Percentiles rank a stretch among this genome's conserved stretches.
These are phyloP conservation scores for Butyriboletus appendiculatus DNA, from an alignment of 1,284 basidiomycete genomes.

Conservation along the genomic window DNA sequence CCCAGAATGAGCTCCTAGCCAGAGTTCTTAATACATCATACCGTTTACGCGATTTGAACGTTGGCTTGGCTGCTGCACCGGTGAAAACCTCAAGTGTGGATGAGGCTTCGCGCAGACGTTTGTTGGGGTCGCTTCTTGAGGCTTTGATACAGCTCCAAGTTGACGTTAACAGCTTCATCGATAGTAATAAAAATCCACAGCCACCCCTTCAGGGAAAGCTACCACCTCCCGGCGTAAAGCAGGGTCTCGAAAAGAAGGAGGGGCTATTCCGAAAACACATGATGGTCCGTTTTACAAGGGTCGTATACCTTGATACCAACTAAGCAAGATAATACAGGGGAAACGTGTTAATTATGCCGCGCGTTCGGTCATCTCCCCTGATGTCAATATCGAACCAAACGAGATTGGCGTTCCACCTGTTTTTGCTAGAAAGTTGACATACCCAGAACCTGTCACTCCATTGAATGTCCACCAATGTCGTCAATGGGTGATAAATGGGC, in stretches of 20 bases:
- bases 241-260: conserved; percentile 98
- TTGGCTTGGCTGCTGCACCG: conserved; percentile 62
- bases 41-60: conserved; percentile 78
- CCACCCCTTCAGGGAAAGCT: conserved; percentile 85
- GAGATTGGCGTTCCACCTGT: conserved; percentile 99
- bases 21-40: conserved; percentile 84
- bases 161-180: conserved; percentile 97
- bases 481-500: conserved; percentile 91
- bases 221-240: conserved; percentile 96
- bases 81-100: conserved; percentile 60
- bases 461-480: conserved; percentile 90
- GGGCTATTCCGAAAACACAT: conserved; percentile 98
- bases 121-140: conserved; percentile 78
- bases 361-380: conserved; percentile 98
- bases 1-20: conserved; percentile 94
- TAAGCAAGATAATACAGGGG: conserved; percentile 56
- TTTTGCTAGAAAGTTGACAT: conserved; percentile 96
- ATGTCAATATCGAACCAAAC: conserved; percentile 99
- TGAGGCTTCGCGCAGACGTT: conserved; percentile 54
- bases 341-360: conserved; percentile 99
- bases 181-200: conserved; percentile 94
- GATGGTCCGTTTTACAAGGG: conserved; percentile 68
- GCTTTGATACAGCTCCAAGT: conserved; percentile 88
- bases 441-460: conserved; percentile 95
- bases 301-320: conserved; percentile 1